Evolutionary conservation across 2,329 filamentous ascomycete species (phyloP).

Genomic region (Capronia epimyces): DNA sequence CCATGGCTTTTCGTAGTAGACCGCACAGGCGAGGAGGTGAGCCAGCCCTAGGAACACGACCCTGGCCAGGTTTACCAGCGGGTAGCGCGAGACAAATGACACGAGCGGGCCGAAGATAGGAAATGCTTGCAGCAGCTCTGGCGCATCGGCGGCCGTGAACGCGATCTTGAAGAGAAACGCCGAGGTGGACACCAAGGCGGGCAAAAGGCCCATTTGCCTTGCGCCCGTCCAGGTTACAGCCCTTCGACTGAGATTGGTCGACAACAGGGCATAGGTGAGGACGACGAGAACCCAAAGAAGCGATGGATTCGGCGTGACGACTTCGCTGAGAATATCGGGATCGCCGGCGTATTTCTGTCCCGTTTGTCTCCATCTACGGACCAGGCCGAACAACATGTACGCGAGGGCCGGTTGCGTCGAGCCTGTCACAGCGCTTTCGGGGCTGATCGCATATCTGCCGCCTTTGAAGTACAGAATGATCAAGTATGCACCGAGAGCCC

Average conservation of each 20-base stretch:
- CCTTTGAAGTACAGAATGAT: slow-evolving; percentile 37
- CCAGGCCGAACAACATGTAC: slow-evolving; percentile 59
- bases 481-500: slow-evolving; percentile 55
- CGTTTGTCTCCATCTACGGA: slow-evolving; percentile 88
- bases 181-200: slow-evolving; percentile 41
- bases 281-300: slow-evolving; percentile 71
- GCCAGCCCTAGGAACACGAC: slow-evolving; percentile 46
- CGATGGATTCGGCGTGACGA: slow-evolving; percentile 58
- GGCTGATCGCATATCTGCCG: slow-evolving; percentile 3
- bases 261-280: slow-evolving; percentile 61
- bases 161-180: slow-evolving; percentile 82
- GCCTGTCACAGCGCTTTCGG: neutral
- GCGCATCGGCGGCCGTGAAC: slow-evolving; percentile 81
- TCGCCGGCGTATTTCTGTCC: slow-evolving; percentile 94
- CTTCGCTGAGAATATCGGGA: slow-evolving; percentile 72
- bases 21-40: slow-evolving; percentile 30
- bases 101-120: slow-evolving; percentile 35
- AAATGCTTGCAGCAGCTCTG: slow-evolving; percentile 60
- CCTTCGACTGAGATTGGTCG: slow-evolving; percentile 41
- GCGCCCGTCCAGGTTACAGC: slow-evolving; percentile 21
- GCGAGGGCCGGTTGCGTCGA: slow-evolving; percentile 41
- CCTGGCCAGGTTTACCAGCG: slow-evolving; percentile 44
- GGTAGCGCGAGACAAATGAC: slow-evolving; percentile 32
- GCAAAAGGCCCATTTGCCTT: slow-evolving; percentile 24
- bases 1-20: slow-evolving; percentile 28